Evolutionary conservation across 352 stramenopile species (phyloP), one percentile per base, ranked within the genome.

Genomic region (Pythium biforme): DNA sequence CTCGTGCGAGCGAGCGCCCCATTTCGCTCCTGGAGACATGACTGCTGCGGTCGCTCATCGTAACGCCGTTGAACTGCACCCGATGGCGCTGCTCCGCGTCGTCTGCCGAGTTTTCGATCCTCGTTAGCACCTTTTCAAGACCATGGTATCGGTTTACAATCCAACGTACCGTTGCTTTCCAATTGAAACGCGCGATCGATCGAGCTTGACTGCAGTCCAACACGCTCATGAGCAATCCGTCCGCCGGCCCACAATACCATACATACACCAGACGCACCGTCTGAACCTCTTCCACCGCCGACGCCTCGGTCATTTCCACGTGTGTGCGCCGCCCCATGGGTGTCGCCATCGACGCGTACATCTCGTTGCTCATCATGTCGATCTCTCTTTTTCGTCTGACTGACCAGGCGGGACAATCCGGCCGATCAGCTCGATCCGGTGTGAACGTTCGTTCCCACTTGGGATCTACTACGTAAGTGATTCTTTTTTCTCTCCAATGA

Each of bases 1-100:
- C 66, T 15, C 65, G 69, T 6, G 63, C 75, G 10, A 81, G 49
- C 0, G 76, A 81, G 8, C 65, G 62, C 10, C 53, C 31, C 31
- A 59, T 56, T 22, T 73, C 69, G 34, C 40, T 64, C 3, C 65
- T 61, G 6, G 49, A 51, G 6, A 71, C 58, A 1, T 50, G 61
- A 33, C 72, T 79, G 51, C 54, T 64, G 62, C 69, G 59, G 33
- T 79, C 51, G 39, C 58, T 71, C 46, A 52, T 62, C 1, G 54
- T 25, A 20, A 59, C 15, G 48, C 39, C 47, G n/a, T 69, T 62
- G 48, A 77, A 67, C 52, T 75, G 58, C 1, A 59, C 55, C 3
- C 59, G 70, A 12, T 64, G 68, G 3, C 39, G 48, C 47, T 37
- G 40, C 40, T 49, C 61, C 12, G 1, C 23, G 6, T 17, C 27